Conservation (phyloP, 495 filamentous ascomycete genomes). For the Terfezia claveryi region DNA sequence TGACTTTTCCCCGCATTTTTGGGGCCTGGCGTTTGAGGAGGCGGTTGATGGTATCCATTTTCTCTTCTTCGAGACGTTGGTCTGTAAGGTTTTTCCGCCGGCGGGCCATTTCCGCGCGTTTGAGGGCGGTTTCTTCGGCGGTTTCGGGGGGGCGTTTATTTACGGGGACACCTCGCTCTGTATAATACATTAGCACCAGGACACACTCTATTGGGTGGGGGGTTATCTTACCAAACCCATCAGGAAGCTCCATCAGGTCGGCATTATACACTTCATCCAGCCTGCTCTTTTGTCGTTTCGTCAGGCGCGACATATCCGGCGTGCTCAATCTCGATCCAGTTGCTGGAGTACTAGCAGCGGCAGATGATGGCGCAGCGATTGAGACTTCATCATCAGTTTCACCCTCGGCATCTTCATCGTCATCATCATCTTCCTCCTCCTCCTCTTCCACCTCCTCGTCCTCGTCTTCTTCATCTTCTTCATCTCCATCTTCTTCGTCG, state of each 20-base stretch:
- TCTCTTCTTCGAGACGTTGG: conserved; percentile 96
- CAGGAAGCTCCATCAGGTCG: conserved; percentile 54
- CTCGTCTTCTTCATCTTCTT: conserved; percentile 23
- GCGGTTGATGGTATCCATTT: conserved; percentile 99
- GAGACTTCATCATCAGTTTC: conserved; percentile 32
- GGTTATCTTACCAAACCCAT: conserved; percentile 28
- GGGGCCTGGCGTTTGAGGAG: conserved; percentile 88
- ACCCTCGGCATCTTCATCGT: conserved; percentile 33
- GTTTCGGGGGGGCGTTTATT: conserved; percentile 36
- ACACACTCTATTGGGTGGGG: not conserved
- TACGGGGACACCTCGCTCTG: conserved; percentile 12
- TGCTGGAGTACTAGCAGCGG: conserved; percentile 13
- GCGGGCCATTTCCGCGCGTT: conserved; percentile 86
- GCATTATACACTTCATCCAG: conserved; percentile 46
- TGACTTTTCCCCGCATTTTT: conserved; percentile 41
- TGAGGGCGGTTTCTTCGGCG: conserved; percentile 85
- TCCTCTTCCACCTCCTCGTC: conserved; percentile 32
- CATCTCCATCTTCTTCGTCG: conserved; percentile 30
- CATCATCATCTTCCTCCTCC: conserved; percentile 22
- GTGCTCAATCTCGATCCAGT: conserved; percentile 19
- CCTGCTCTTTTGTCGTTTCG: conserved; percentile 60
- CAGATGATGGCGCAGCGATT: conserved; percentile 37
- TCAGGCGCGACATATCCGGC: conserved; percentile 67
- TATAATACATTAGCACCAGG: not conserved
- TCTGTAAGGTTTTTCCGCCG: conserved; percentile 90